Conservation (phyloP, 495 filamentous ascomycete species). For the Barbatosphaeria neglecta region DNA sequence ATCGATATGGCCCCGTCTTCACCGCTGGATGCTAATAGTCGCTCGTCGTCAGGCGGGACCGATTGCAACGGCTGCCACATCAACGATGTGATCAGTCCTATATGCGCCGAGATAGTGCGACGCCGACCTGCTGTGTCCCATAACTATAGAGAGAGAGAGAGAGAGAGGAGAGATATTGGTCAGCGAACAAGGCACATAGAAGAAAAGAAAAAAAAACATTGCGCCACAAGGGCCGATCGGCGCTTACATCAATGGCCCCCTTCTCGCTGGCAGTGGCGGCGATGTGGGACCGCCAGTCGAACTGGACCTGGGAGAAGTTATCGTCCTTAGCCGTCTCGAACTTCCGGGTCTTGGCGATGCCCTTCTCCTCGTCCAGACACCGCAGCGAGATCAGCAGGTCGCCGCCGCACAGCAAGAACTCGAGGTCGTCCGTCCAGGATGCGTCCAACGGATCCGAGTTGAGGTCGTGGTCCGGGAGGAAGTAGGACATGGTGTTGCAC, state of each 20-base stretch:
- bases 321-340: slow-evolving; percentile 32
- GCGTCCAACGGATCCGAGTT: slow-evolving; percentile 39
- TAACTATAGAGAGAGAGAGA: slow-evolving; percentile 20
- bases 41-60: slow-evolving; percentile 26
- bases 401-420: slow-evolving; percentile 50
- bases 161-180: no score
- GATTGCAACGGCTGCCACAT: slow-evolving; percentile 38
- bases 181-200: not conserved
- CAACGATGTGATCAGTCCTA: slow-evolving; percentile 34
- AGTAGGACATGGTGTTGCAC: slow-evolving; percentile 25
- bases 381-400: slow-evolving; percentile 32
- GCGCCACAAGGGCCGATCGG: no score
- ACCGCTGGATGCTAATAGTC: slow-evolving; percentile 39
- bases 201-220: no score
- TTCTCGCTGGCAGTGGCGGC: slow-evolving; percentile 39
- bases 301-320: slow-evolving; percentile 33
- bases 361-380: slow-evolving; percentile 20
- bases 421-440: slow-evolving; percentile 46
- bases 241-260: slow-evolving; percentile 40
- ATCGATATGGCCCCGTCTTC: slow-evolving; percentile 56
- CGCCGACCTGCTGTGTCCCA: slow-evolving; percentile 35
- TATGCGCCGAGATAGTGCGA: slow-evolving; percentile 36
- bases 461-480: slow-evolving; percentile 32
- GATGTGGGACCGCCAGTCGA: slow-evolving; percentile 30
- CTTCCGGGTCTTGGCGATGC: slow-evolving; percentile 24